Evolutionary conservation across 129 eudicot species (phyloP), one percentile per base, ranked within the genome.

Genomic region (carrot (Daucus carota)): DNA sequence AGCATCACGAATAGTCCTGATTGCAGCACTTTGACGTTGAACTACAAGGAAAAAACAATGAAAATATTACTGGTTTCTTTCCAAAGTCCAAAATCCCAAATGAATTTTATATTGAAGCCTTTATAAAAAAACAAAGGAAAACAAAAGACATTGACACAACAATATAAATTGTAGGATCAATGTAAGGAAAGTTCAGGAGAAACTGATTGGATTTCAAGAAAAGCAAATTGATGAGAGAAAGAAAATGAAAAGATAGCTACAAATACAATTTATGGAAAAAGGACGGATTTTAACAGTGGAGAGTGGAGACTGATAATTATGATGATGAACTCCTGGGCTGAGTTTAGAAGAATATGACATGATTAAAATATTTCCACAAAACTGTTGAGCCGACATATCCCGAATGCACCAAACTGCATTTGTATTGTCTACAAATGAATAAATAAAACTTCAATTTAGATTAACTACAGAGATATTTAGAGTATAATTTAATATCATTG

Each of bases 1-100:
- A 77, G 86, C 81, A 70, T 93, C 96, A 36, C 95, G 81, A 68
- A 93, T 84, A 7, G 90, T 82, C 80, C 92, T 84, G 72, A 90
- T 85, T 48, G 89, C 89, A 80, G 91, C 84, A 81, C 54, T 75
- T 77, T 89, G 96, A 15, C 92, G 90, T 75, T 87, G 90, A 78
- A 89, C 93, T 91, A 82, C 72, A 79, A 80, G 34, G 17, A 20
- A 42, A 43, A 63, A 26, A n/a, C 4, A 74, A 36, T 12, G 1
- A 26, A 75, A 5, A 42, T 36, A 5, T 11, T 15, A n/a, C n/a
- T 16, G 12, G 0, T 42, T n/a, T n/a, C n/a, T n/a, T n/a, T n/a
- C n/a, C n/a, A n/a, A 26, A 41, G 52, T 42, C 74, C 31, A n/a
- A 17, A 42, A 71, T 71, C 38, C 36, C 34, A 42, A 16, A n/a